Percentiles rank a stretch among this genome's conserved stretches.
These are phyloP conservation scores for Hypoxylon subgilvum DNA, from an alignment of 495 filamentous ascomycete species.

Conservation along the genomic window DNA sequence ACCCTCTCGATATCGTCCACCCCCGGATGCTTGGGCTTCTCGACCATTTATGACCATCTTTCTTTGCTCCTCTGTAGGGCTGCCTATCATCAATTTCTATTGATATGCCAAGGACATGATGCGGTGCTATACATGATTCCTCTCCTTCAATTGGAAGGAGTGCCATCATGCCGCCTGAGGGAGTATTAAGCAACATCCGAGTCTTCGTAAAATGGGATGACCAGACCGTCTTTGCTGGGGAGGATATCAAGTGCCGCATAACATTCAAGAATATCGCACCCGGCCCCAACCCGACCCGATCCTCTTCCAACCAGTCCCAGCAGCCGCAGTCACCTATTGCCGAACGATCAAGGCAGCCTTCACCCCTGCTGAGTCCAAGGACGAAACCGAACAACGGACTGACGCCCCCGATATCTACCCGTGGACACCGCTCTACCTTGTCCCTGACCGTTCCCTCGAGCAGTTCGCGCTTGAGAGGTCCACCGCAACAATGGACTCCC, in stretches of 20 bases:
- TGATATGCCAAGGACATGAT: conserved; percentile 28
- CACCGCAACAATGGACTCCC: conserved; percentile 40
- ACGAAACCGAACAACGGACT: conserved; percentile 42
- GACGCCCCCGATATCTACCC: conserved; percentile 46
- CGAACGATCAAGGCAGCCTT: conserved; percentile 54
- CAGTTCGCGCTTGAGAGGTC: conserved; percentile 45
- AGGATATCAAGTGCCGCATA: conserved; percentile 91
- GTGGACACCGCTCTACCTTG: conserved; percentile 63
- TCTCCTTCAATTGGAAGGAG: conserved; percentile 45
- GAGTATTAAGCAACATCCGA: conserved; percentile 70
- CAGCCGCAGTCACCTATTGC: conserved; percentile 38
- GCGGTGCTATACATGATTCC: conserved; percentile 35
- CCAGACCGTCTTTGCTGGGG: conserved; percentile 90
- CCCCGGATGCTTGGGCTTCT: conserved; percentile 4
- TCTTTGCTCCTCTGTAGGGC: conserved; percentile 6
- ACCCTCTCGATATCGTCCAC: conserved; percentile 19
- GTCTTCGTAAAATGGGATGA: conserved; percentile 95
- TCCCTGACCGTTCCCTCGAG: conserved; percentile 62
- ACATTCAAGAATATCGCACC: conserved; percentile 89
- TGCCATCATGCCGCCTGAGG: conserved; percentile 52
- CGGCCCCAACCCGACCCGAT: conserved; percentile 39
- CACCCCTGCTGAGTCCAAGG: conserved; percentile 45
- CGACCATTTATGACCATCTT: background rate
- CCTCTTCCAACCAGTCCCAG: conserved; percentile 43
- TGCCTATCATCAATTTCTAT: conserved; percentile 1